Evolutionary conservation across 495 filamentous ascomycete genomes (phyloP), one percentile per base, ranked within the genome.

Genomic region (Aspergillus hancockii): DNA sequence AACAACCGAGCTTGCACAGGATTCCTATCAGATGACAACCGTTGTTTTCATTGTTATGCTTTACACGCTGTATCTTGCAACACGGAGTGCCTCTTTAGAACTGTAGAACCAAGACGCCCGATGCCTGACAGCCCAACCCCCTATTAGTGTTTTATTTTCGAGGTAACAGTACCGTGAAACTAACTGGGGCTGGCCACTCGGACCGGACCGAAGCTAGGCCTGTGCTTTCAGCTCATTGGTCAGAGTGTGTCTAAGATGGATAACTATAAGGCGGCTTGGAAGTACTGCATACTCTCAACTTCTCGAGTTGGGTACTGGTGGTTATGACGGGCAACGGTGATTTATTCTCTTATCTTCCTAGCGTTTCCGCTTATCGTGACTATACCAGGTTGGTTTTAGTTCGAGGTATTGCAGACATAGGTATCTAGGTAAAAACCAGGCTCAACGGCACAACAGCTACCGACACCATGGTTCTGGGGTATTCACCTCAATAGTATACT

Each of bases 101-200:
- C 32, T 36, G 4, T 36, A 10, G 32, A 28, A 36, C 32, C 32
- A 4, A 36, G 32, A 36, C 4, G 32, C 4, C 32, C 47, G 56
- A 62, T 65, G 59, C 63, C 63, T 62, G 59, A 65, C 55, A 52
- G 47, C 56, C 53, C 53, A 60, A 36, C 32, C 32, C 32, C 32
- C 9, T 36, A 36, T 8, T 10, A 36, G 32, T 36, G 10, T 8
- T 36, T 5, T 5, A 2, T 36, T 36, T 40, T 12, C 8, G 19
- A 8, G 31, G 57, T 45, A 53, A 46, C 36, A 3, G 55, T 56
- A 52, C 61, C 61, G 53, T 59, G 61, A 57, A 59, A 59, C 52
- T 16, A n/a, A 55, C 32, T 52, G 38, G 56, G 40, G 55, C 43
- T n/a, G 21, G 23, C 57, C 19, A 45, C 56, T 60, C 58, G 57